Evolutionary conservation across 164 flowering plant genomes (phyloP), one percentile per base, ranked within the genome.

Genomic region (Kingdonia uniflora): DNA sequence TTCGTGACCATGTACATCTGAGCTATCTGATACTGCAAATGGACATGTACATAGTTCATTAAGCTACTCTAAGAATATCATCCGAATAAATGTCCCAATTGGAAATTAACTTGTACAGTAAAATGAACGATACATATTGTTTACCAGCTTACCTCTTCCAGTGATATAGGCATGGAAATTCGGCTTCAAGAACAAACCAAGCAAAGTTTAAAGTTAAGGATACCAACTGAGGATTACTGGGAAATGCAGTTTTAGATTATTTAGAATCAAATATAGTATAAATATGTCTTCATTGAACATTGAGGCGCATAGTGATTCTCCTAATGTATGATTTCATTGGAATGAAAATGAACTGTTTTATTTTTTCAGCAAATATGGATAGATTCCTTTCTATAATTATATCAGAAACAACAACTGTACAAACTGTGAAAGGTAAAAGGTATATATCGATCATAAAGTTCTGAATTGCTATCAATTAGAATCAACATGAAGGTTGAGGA

Each of bases 1-100:
- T 75, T 80, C 72, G 56, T 65, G 15, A 79, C 78, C 84, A 76
- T 79, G 58, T 75, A 79, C 75, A 67, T 75, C 58, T 83, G 91
- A 23, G 84, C 91, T 57, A 71, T 42, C 56, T 74, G 80, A 75
- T 76, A 83, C 86, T 83, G 84, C 79, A 78, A 59, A 15, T 5
- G 16, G 14, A 1, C 26, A 20, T 19, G 23, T 11, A 5, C 1
- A 62, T 33, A 35, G 2, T 11, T 44, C 15, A 52, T 42, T 6
- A 50, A 62, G 42, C 16, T 40, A 56, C 13, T 14, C 35, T 1
- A 24, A 15, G 6, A 53, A 39, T 14, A 14, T 5, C 10, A 54
- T 25, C 14, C 4, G 11, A 33, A 39, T 21, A 14, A 50, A 47
- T 46, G 5, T 12, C 11, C 46, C 19, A 14, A 42, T 5, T 11